Evolutionary conservation across 2,329 filamentous ascomycete species (phyloP), one percentile per base, ranked within the genome.

Genomic region (Blastomyces silverae): DNA sequence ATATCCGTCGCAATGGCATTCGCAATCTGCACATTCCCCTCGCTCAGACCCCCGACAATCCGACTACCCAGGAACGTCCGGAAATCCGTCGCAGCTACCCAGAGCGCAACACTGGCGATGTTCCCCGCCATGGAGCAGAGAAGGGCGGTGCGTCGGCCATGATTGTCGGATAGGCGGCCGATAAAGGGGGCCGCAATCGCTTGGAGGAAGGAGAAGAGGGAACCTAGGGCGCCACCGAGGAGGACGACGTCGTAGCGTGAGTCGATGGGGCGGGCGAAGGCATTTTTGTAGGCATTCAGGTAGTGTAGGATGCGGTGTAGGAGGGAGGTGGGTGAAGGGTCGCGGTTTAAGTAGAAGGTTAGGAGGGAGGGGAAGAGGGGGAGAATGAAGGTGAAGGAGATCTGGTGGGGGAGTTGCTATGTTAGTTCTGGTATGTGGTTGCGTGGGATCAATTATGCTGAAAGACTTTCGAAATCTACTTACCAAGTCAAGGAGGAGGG

Each of bases 321-420:
- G 42, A 96, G 79, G 0, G 90, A 92, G 65, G 80, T 77, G 2
- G 83, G 79, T 46, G 79, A 74, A 68, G 79, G 77, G 64, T 97
- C 92, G 77, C 87, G 86, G 74, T 91, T 88, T 78, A 91, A 90
- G 81, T 97, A 99, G 84, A 97, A 97, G 72, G 95, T 89, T 77
- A 97, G 89, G 56, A 99, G 88, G 65, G 92, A 92, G 8, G 92
- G 94, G 75, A 97, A 99, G 46, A 99, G 86, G 0, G 94, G 94
- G 10, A 99, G 88, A 74, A 97, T 97, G 75, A 99, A 97, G 39
- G 94, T 99, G 77, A 99, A 99, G 64, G 93, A 97, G 73, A 97
- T 91, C 93, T 97, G 68, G 46, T 70, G 44, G 70, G 48, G 22
- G 3, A 31, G 44, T 62, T 68, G 13, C 56, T 52, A 34, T 25